These are phyloP conservation scores for Auriculariales sp. DNA, from an alignment of 768 basidiomycete species.

Conservation along the genomic window DNA sequence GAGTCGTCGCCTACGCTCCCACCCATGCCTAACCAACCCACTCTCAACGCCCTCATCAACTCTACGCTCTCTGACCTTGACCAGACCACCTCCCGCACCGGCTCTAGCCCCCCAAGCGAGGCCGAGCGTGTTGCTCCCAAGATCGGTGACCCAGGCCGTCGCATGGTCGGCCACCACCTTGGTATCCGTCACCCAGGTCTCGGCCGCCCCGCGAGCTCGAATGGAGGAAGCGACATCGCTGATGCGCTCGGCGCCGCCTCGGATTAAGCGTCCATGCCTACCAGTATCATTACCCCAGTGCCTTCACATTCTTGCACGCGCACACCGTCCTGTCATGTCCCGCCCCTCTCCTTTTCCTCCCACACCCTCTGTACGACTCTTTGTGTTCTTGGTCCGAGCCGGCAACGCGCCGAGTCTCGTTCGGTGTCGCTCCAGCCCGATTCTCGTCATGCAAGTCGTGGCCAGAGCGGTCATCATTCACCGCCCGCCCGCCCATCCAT, in stretches of 20 bases:
- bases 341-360: no score
- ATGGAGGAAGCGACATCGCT: slow-evolving; percentile 18
- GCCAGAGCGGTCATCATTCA: no score
- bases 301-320: no score
- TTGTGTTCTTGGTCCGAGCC: no score
- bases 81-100: slow-evolving; percentile 16
- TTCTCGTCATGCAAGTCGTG: no score
- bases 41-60: slow-evolving; percentile 70
- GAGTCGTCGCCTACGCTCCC: slow-evolving; percentile 78
- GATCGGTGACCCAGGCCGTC: slow-evolving; percentile 78
- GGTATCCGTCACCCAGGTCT: slow-evolving; percentile 71
- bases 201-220: slow-evolving; percentile 40
- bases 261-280: neutral
- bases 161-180: slow-evolving; percentile 77
- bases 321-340: no score
- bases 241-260: no score
- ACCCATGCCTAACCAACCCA: slow-evolving; percentile 66
- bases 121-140: slow-evolving; percentile 37
- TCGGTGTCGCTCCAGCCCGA: no score
- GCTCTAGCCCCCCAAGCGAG: neutral
- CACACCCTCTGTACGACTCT: no score
- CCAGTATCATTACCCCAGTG: neutral
- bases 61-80: slow-evolving; percentile 50
- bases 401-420: no score
- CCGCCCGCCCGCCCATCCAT: no score